A percentile compares a stretch with the other conserved stretches of the same genome.
Conservation (phyloP, 2,329 filamentous ascomycete genomes). For the Penicillium occitanis region DNA sequence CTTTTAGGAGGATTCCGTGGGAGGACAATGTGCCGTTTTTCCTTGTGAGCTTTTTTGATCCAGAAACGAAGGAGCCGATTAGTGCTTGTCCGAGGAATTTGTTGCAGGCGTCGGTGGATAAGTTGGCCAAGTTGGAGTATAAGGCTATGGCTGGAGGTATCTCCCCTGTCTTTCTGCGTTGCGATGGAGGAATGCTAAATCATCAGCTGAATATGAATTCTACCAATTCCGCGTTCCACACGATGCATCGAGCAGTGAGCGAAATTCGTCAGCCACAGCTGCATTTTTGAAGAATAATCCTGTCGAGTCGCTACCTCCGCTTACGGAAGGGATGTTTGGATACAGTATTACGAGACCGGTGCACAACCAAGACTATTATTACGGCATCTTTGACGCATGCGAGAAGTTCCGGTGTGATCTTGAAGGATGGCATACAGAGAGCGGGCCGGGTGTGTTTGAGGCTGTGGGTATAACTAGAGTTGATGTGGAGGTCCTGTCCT, state of each 20-base stretch:
- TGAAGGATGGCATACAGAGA: constrained; percentile 95
- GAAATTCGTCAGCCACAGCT: constrained; percentile 68
- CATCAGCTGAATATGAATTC: constrained; percentile 89
- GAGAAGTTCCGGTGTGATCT: constrained; percentile 75
- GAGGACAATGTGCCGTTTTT: constrained; percentile 85
- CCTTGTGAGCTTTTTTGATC: constrained; percentile 78
- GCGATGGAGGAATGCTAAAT: constrained; percentile 19
- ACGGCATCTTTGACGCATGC: constrained; percentile 80
- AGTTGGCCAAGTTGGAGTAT: constrained; percentile 67
- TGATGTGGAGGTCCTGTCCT: constrained; percentile 20
- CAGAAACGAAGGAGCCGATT: constrained; percentile 69
- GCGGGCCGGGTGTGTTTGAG: constrained; percentile 90
- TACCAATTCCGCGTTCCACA: constrained; percentile 78
- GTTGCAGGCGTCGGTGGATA: constrained; percentile 66
- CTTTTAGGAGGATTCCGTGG: constrained; percentile 85
- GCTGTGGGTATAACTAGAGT: constrained; percentile 56
- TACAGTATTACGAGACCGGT: constrained; percentile 85
- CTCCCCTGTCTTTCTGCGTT: constrained; percentile 29
- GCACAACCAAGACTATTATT: constrained; percentile 91
- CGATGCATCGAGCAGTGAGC: constrained; percentile 49
- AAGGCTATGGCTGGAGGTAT: constrained; percentile 86
- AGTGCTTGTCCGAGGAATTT: constrained; percentile 78
- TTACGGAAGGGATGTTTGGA: constrained; percentile 95
- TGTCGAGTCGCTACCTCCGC: constrained; percentile 67
- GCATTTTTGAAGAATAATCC: constrained; percentile 72